A percentile compares a stretch with the other conserved stretches of the same genome.
Evolutionary conservation across 1,139 yeast genomes (phyloP).

Genomic region (Debaryomyces sp.): DNA sequence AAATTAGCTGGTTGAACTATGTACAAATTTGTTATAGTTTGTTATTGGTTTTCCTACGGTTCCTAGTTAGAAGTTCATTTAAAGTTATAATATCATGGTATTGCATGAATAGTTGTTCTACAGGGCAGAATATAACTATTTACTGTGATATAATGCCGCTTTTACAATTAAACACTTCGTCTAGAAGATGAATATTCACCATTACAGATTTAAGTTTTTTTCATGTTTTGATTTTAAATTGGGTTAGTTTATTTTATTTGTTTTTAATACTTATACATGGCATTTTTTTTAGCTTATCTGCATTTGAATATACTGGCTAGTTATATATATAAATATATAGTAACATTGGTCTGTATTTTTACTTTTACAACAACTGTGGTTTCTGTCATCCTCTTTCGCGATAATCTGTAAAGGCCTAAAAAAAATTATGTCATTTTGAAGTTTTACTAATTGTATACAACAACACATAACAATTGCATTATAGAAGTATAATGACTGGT

Average conservation of each 20-base stretch:
- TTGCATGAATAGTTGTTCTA: background rate
- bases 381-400: background rate
- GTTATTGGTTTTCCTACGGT: background rate
- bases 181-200: constrained; percentile 1
- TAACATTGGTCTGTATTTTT: background rate
- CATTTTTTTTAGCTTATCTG: background rate
- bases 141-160: background rate
- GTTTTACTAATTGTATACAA: background rate
- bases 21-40: background rate
- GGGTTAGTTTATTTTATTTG: constrained; percentile 4
- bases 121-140: background rate
- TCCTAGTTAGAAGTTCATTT: background rate
- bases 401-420: background rate
- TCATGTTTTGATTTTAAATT: background rate
- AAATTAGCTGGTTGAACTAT: background rate
- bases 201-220: constrained; percentile 1
- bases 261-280: constrained; percentile 1
- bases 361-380: background rate
- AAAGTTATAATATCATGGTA: background rate
- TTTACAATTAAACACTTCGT: constrained; percentile 1
- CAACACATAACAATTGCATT: background rate
- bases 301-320: background rate
- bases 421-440: background rate
- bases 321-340: background rate
- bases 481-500: constrained; percentile 30